Conservation (phyloP, 805 yeast species). For the Torulaspora microellipsoides region DNA sequence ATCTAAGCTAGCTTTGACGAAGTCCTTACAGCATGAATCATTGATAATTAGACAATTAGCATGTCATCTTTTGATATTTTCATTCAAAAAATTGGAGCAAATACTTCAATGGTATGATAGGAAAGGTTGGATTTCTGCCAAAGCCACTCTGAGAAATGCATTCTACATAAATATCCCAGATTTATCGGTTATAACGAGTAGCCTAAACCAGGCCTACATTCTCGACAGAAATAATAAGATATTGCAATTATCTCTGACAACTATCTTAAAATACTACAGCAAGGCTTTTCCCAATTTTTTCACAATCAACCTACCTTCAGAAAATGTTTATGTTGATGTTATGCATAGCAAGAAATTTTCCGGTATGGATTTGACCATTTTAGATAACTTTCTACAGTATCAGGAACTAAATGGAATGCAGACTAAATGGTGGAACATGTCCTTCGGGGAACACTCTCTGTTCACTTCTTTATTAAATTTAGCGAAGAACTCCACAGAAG, state of each 20-base stretch:
- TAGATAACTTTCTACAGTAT: conserved; percentile 58
- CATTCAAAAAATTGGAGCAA: conserved; percentile 49
- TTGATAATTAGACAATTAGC: conserved; percentile 58
- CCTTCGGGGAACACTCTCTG: conserved; percentile 47
- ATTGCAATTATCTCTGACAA: conserved; percentile 45
- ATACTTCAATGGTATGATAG: conserved; percentile 37
- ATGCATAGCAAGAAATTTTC: conserved; percentile 35
- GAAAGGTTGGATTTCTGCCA: conserved; percentile 40
- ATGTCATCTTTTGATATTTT: conserved; percentile 52
- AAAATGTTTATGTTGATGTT: conserved; percentile 36
- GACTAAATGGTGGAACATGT: conserved; percentile 76
- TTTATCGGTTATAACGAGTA: conserved; percentile 38
- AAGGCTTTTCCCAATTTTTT: conserved; percentile 36
- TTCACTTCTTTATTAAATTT: conserved; percentile 64
- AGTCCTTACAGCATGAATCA: conserved; percentile 49
- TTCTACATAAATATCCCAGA: conserved; percentile 47
- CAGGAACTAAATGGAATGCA: conserved; percentile 50
- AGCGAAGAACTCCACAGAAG: conserved; percentile 32
- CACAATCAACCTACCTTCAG: conserved; percentile 29
- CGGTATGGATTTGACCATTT: conserved; percentile 52
- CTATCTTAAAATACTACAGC: conserved; percentile 41
- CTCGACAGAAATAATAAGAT: conserved; percentile 40
- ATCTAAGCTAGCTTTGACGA: conserved; percentile 51
- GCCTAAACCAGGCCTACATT: conserved; percentile 40
- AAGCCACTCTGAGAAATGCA: conserved; percentile 33